phyloP scores from a whole-genome alignment of 441 rosid species.

The Iberis amara region DNA sequence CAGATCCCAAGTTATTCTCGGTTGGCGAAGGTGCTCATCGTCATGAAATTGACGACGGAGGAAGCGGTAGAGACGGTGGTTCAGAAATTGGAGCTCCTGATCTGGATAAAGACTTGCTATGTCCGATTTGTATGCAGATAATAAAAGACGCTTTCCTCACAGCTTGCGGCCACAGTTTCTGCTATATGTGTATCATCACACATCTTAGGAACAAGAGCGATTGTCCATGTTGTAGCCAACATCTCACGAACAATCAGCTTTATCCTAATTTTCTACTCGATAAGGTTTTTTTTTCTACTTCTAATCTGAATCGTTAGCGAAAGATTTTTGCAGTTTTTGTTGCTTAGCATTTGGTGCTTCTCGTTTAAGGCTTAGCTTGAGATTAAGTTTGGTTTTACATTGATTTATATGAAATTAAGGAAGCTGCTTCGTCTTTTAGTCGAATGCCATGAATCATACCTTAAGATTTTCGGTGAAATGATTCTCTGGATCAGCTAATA shows the following conservation, averaged over 20 bases:
- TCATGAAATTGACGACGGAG: constrained; percentile 30
- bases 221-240: constrained; percentile 90
- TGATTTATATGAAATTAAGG: neutral
- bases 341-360: constrained; percentile 1
- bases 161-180: constrained; percentile 90
- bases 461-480: no score
- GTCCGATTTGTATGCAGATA: constrained; percentile 98
- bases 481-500: neutral
- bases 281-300: constrained; percentile 46
- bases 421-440: constrained; percentile 2
- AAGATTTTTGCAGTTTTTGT: neutral
- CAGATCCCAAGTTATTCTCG: constrained; percentile 39
- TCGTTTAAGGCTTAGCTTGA: neutral
- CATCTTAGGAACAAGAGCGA: constrained; percentile 88
- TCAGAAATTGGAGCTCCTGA: constrained; percentile 35
- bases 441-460: neutral
- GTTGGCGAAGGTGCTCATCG: constrained; percentile 28
- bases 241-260: constrained; percentile 70
- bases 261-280: constrained; percentile 87
- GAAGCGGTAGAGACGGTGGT: constrained; percentile 30
- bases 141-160: constrained; percentile 93
- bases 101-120: constrained; percentile 71
- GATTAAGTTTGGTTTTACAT: constrained; percentile 1
- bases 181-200: constrained; percentile 92
- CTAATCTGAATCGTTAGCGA: neutral